Evolutionary conservation across 345 rosid species (phyloP).

Genomic region (Pugionium dolabratum): DNA sequence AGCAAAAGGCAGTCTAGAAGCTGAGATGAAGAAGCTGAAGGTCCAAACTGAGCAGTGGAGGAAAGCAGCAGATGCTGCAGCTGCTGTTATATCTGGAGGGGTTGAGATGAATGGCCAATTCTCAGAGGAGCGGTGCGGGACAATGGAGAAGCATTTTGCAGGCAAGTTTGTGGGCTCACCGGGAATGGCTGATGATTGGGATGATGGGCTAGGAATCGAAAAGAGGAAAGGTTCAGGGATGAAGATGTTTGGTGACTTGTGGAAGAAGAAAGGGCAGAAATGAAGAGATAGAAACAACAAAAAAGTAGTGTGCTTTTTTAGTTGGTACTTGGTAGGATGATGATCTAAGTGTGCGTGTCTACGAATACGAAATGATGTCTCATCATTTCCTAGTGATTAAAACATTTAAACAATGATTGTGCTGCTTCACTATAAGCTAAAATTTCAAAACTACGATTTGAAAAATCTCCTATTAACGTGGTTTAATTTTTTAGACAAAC

Average conservation of each 20-base stretch:
- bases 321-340: too few species aligned
- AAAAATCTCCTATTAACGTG: too few species aligned
- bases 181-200: conserved; percentile 51
- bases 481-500: too few species aligned
- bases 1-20: conserved; percentile 58
- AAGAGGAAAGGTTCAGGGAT: conserved; percentile 69
- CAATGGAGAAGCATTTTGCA: conserved; percentile 71
- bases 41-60: conserved; percentile 92
- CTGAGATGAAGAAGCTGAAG: conserved; percentile 69
- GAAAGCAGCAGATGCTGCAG: conserved; percentile 94
- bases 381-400: too few species aligned
- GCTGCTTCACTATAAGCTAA: too few species aligned
- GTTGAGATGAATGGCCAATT: too few species aligned
- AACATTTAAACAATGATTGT: too few species aligned
- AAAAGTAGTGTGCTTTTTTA: too few species aligned
- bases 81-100: conserved; percentile 52
- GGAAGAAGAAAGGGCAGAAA: conserved; percentile 76
- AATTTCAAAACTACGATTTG: too few species aligned
- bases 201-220: conserved; percentile 52
- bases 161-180: conserved; percentile 66
- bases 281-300: conserved; percentile 28
- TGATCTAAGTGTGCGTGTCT: too few species aligned
- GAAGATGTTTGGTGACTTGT: conserved; percentile 78
- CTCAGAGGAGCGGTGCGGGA: conserved; percentile 49
- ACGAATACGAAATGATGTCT: too few species aligned